A percentile compares a stretch with the other conserved stretches of the same genome.
Evolutionary conservation across 2,329 filamentous ascomycete species (phyloP).

Genomic region (Zymoseptoria crescenta): DNA sequence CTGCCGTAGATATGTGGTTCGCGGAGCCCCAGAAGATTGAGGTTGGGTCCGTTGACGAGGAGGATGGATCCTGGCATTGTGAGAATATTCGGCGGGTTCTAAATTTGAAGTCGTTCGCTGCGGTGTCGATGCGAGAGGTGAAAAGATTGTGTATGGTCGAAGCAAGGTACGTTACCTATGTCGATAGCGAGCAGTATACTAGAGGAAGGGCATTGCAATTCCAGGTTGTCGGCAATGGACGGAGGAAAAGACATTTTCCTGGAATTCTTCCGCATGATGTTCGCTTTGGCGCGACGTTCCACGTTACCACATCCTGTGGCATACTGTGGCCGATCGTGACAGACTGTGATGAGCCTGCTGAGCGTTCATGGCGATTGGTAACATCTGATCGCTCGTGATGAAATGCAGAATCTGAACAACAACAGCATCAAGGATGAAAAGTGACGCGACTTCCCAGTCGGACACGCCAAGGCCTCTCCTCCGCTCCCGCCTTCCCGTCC

Average conservation of each 20-base stretch:
- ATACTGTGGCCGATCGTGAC: background rate
- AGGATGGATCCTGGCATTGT: slow-evolving; percentile 17
- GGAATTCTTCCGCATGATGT: background rate
- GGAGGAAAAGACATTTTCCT: background rate
- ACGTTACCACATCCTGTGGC: background rate
- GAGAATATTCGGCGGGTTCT: background rate
- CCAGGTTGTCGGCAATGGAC: background rate
- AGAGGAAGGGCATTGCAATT: background rate
- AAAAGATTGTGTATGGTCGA: background rate
- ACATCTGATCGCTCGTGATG: background rate
- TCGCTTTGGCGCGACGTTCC: background rate
- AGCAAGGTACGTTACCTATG: background rate
- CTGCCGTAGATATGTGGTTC: slow-evolving; percentile 67
- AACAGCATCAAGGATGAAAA: background rate
- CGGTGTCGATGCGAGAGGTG: background rate
- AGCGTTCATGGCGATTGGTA: background rate
- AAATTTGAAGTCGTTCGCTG: background rate
- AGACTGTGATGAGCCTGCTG: background rate
- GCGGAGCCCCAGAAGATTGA: slow-evolving; percentile 68
- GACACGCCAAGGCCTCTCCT: background rate
- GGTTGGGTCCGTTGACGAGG: slow-evolving; percentile 52
- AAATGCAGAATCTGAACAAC: too few relatives aligned
- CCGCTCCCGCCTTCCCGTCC: background rate
- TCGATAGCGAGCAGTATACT: background rate
- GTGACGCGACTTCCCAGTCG: background rate